Base-by-base conservation (phyloP, 2,329 filamentous ascomycete genomes). In the Aotearoamyces nothofagi region DNA sequence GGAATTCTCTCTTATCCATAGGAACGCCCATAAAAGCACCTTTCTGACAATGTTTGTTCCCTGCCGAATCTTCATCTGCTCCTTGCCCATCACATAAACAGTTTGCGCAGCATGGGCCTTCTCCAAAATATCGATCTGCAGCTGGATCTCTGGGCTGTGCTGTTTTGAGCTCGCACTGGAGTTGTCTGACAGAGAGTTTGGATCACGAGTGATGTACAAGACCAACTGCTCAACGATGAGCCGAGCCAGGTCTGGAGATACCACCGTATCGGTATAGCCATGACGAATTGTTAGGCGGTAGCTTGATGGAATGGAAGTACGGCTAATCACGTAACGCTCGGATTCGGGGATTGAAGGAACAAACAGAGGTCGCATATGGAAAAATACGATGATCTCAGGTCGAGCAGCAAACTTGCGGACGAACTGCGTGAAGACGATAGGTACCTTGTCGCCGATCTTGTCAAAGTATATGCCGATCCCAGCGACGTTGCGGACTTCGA, bases 381-480 rank as follows among this genome's bases (percentile, higher is more conserved):
- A 78, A 49, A 84, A 82, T 2, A 83, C 61, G n/a, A 68, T 63
- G 8, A 80, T 65, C 16, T 78, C 69, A 0, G 78, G 76, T 4
- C 66, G 57, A 0, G 72, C 68, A 26, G 67, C 66, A 36, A 84
- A 74, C 45, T 83, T 83, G 28, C 62, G 66, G 7, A 81, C 58
- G 44, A 83, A 84, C 29, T 84, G 74, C 3, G 70, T 67, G 47
- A 81, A 83, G 7, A 76, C 72, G 3, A 62, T 63, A 2, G 74
- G 76, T 1, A 66, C 69, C 3, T 63, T 63, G 25, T 69, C 64
- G 20, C 78, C 78, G 1, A 68, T 63, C 51, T 86, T 84, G 54
- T 84, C 78, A 46, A 84, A 83, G 56, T 81, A 84, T 31, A 84
- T 72, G 2, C 75, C 78, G 13, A 69, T 63, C 13, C 61, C 78